Conservation (phyloP, 2,329 filamentous ascomycete species). For the Penicillium sp. region DNA sequence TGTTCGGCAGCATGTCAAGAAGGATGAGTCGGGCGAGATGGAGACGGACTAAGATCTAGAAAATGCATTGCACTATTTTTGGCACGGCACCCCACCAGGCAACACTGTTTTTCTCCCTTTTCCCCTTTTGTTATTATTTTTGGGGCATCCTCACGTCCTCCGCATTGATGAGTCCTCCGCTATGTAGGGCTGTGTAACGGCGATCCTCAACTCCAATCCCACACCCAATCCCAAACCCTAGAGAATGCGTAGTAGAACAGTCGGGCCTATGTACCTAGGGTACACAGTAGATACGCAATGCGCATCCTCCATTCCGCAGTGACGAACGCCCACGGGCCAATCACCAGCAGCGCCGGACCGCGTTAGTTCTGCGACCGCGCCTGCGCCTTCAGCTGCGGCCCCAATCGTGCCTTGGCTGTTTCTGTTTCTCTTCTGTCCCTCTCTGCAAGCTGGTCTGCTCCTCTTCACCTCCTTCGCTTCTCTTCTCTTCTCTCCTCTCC, state of each 20-base stretch:
- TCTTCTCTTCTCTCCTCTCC: neutral
- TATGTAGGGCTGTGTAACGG: neutral
- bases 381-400: constrained; percentile 2
- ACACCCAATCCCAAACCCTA: no score
- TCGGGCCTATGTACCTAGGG: no score
- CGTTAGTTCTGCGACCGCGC: neutral
- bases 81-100: constrained; percentile 24
- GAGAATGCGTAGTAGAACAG: no score
- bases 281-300: no score
- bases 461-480: neutral
- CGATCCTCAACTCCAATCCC: no score
- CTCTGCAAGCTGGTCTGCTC: neutral
- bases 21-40: constrained; percentile 44
- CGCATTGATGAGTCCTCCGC: neutral
- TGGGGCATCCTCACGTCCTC: neutral
- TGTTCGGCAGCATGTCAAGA: constrained; percentile 77
- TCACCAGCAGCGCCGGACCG: neutral
- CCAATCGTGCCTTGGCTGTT: neutral
- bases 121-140: neutral
- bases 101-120: constrained; percentile 17
- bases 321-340: neutral
- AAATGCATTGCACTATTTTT: constrained; percentile 24
- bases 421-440: neutral
- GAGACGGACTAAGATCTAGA: constrained; percentile 40
- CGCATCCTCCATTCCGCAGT: no score